Percentiles rank a stretch among this genome's conserved stretches.
Evolutionary conservation across 83 land plant genomes (phyloP).

Genomic region (Thuja plicata): DNA sequence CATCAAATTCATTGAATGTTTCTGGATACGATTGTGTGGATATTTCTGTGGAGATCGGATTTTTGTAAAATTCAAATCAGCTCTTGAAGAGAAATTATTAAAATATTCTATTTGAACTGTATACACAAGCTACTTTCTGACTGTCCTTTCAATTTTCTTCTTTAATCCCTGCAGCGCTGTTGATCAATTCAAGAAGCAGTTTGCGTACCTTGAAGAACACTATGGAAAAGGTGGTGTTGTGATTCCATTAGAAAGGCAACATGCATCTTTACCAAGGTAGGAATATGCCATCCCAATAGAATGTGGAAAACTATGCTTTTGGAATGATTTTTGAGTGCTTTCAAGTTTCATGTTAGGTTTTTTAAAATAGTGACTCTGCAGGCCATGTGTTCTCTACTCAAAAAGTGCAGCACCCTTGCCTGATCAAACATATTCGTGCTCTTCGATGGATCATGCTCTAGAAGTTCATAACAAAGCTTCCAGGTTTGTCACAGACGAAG

Average conservation of each 20-base stretch:
- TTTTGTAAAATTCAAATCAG: neutral
- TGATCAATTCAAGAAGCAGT: slow-evolving; percentile 74
- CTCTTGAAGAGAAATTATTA: neutral
- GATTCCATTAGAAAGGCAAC: slow-evolving; percentile 66
- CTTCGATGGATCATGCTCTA: neutral
- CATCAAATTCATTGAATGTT: too few species aligned
- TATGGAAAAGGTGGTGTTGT: slow-evolving; percentile 55
- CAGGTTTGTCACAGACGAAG: slow-evolving; percentile 38
- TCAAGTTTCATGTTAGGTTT: neutral
- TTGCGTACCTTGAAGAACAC: slow-evolving; percentile 73
- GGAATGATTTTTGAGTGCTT: neutral
- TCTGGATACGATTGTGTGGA: too few species aligned
- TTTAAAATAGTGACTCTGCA: slow-evolving; percentile 21
- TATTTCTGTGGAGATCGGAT: neutral
- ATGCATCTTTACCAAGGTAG: slow-evolving; percentile 70
- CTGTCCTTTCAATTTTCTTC: neutral
- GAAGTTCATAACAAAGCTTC: slow-evolving; percentile 7
- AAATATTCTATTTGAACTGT: neutral
- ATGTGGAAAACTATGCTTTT: neutral
- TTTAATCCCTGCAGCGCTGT: slow-evolving; percentile 49
- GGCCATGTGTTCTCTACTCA: slow-evolving; percentile 53
- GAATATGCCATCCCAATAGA: neutral
- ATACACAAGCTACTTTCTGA: neutral
- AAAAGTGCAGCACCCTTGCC: slow-evolving; percentile 25
- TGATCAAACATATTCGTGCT: slow-evolving; percentile 1